Evolutionary conservation across 2,329 filamentous ascomycete genomes (phyloP).

Genomic region (Colletotrichum tropicicola): DNA sequence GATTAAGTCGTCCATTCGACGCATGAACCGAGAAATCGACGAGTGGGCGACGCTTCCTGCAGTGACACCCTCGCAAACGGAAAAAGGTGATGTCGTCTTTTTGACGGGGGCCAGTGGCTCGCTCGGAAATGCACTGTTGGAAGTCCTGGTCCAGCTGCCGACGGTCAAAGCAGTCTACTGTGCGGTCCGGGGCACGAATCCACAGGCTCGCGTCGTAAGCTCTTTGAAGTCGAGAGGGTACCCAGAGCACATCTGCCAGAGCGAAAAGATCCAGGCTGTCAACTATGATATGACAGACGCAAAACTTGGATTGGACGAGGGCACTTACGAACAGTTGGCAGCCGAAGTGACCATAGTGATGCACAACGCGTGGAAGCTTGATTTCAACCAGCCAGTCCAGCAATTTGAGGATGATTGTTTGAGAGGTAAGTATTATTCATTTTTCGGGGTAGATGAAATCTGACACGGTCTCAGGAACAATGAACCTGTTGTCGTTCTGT

Average conservation of each 20-base stretch:
- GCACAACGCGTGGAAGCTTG: slow-evolving; percentile 24
- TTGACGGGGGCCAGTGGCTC: slow-evolving; percentile 13
- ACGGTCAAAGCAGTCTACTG: slow-evolving; percentile 1
- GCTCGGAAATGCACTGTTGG: slow-evolving; percentile 12
- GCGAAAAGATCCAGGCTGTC: slow-evolving; percentile 1
- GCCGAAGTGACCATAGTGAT: slow-evolving; percentile 7
- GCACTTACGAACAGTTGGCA: neutral
- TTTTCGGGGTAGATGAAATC: fast-evolving
- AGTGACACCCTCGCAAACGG: neutral
- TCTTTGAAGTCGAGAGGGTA: slow-evolving; percentile 3
- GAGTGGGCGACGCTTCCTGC: neutral
- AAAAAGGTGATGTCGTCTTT: neutral
- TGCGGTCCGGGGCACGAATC: neutral
- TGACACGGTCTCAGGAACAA: neutral
- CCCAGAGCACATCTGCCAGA: neutral
- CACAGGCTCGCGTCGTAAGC: neutral
- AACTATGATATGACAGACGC: slow-evolving; percentile 8
- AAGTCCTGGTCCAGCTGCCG: neutral
- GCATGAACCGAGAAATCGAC: neutral
- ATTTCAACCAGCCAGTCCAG: slow-evolving; percentile 22
- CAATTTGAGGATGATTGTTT: slow-evolving; percentile 13
- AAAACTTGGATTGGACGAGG: neutral
- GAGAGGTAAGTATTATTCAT: neutral
- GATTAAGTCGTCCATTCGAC: neutral
- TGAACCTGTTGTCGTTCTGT: slow-evolving; percentile 8